Conservation (phyloP, 202 grass and related monocot species). For the Sporobolus alterniflorus region DNA sequence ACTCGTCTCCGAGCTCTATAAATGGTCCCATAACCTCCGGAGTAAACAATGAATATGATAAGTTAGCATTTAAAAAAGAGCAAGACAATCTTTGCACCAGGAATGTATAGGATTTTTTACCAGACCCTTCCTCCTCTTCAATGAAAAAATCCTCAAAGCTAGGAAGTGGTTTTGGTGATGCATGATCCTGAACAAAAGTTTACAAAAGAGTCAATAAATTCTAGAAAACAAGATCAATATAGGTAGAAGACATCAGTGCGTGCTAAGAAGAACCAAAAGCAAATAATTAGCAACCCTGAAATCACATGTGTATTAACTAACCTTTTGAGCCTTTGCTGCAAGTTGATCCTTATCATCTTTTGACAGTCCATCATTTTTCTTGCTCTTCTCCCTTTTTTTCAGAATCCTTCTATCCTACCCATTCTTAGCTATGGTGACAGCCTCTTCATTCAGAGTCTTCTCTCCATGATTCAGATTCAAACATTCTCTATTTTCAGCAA, state of each 20-base stretch:
- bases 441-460: slow-evolving; percentile 9
- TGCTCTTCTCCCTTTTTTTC: slow-evolving; percentile 61
- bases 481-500: slow-evolving; percentile 24
- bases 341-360: slow-evolving; percentile 54
- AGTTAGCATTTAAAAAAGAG: slow-evolving; percentile 4
- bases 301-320: slow-evolving; percentile 40
- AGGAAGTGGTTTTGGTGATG: slow-evolving; percentile 62
- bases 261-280: slow-evolving; percentile 15
- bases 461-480: slow-evolving; percentile 17
- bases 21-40: slow-evolving; percentile 93
- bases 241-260: slow-evolving; percentile 2
- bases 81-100: slow-evolving; percentile 7
- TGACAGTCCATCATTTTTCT: slow-evolving; percentile 39
- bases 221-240: slow-evolving; percentile 22
- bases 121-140: slow-evolving; percentile 98
- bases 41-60: slow-evolving; percentile 18
- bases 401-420: slow-evolving; percentile 29
- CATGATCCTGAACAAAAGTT: slow-evolving; percentile 52
- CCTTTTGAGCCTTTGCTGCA: slow-evolving; percentile 58
- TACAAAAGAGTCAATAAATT: slow-evolving; percentile 25
- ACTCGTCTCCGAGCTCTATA: slow-evolving; percentile 74
- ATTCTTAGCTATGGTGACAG: slow-evolving; percentile 29
- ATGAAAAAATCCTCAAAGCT: slow-evolving; percentile 69
- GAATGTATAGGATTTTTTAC: slow-evolving; percentile 46
- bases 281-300: slow-evolving; percentile 1